Percentiles rank a stretch among this genome's conserved stretches.
Conservation (phyloP, 352 stramenopile genomes). For the Phytophthora gonapodyides region DNA sequence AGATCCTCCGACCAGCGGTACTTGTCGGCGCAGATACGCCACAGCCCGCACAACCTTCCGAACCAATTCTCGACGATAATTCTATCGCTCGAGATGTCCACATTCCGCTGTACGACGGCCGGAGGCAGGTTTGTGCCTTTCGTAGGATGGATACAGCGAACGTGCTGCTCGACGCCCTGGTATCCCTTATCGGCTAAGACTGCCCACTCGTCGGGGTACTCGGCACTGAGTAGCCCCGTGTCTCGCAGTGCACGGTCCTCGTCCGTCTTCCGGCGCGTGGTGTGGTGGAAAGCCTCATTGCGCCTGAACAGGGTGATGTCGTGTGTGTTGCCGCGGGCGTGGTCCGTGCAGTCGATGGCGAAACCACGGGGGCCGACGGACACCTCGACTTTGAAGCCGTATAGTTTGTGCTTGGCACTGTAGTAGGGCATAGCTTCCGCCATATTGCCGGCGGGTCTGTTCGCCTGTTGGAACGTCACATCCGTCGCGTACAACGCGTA, state of each 20-base stretch:
- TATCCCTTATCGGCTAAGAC: constrained; percentile 4
- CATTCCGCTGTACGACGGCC: too few relatives aligned
- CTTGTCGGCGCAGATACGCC: too few relatives aligned
- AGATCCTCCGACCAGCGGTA: too few relatives aligned
- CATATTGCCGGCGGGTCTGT: constrained; percentile 1
- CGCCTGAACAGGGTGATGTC: constrained; percentile 11
- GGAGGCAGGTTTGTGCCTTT: neutral
- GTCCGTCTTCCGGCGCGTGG: neutral
- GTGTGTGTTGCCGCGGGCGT: neutral
- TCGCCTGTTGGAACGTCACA: constrained; percentile 14
- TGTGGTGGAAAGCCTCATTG: constrained; percentile 3
- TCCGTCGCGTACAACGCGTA: constrained; percentile 6
- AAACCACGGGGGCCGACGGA: constrained; percentile 3
- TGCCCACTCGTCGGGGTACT: neutral
- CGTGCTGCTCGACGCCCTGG: constrained; percentile 2
- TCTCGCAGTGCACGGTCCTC: neutral
- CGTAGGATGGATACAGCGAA: constrained; percentile 7
- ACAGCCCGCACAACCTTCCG: too few relatives aligned
- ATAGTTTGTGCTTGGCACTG: neutral
- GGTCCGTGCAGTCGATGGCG: neutral
- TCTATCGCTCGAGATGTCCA: too few relatives aligned
- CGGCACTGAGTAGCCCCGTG: neutral
- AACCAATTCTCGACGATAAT: too few relatives aligned
- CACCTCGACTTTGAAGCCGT: too few relatives aligned
- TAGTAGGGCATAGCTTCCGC: neutral